These are phyloP conservation scores for Hyaloscypha finlandica DNA, from an alignment of 495 filamentous ascomycete genomes.

Conservation along the genomic window DNA sequence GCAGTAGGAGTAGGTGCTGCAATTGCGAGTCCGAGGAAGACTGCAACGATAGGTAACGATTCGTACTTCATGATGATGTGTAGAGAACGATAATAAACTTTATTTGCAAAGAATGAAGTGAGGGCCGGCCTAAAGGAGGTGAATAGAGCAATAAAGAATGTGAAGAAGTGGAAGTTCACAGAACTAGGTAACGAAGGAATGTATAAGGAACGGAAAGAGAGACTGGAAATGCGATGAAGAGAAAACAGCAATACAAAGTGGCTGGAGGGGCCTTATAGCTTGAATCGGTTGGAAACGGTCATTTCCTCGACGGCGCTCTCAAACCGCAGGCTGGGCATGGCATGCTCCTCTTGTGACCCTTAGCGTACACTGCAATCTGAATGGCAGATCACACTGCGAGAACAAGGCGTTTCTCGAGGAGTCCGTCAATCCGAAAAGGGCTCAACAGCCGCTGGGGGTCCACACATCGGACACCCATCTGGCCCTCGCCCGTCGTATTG, in stretches of 20 bases:
- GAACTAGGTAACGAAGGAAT: slow-evolving; percentile 26
- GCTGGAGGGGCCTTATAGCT: slow-evolving; percentile 20
- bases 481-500: neutral
- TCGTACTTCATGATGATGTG: slow-evolving; percentile 37
- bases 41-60: slow-evolving; percentile 37
- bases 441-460: neutral
- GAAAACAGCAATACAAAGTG: slow-evolving; percentile 14
- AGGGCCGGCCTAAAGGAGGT: slow-evolving; percentile 39
- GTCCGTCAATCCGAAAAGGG: slow-evolving; percentile 15
- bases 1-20: slow-evolving; percentile 29
- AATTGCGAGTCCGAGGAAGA: slow-evolving; percentile 40
- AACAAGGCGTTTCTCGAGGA: slow-evolving; percentile 22
- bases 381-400: slow-evolving; percentile 31
- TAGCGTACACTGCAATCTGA: slow-evolving; percentile 3
- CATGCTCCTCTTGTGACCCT: slow-evolving; percentile 25
- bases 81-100: slow-evolving; percentile 36
- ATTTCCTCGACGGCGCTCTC: slow-evolving; percentile 16
- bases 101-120: slow-evolving; percentile 34
- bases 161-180: slow-evolving; percentile 27
- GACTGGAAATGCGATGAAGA: slow-evolving; percentile 30
- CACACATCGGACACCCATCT: neutral
- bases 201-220: slow-evolving; percentile 29
- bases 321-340: slow-evolving; percentile 22
- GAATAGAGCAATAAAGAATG: slow-evolving; percentile 30
- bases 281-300: slow-evolving; percentile 19